Base-by-base conservation (phyloP, 305 asterid species). In the Stenogyne calaminthoides region DNA sequence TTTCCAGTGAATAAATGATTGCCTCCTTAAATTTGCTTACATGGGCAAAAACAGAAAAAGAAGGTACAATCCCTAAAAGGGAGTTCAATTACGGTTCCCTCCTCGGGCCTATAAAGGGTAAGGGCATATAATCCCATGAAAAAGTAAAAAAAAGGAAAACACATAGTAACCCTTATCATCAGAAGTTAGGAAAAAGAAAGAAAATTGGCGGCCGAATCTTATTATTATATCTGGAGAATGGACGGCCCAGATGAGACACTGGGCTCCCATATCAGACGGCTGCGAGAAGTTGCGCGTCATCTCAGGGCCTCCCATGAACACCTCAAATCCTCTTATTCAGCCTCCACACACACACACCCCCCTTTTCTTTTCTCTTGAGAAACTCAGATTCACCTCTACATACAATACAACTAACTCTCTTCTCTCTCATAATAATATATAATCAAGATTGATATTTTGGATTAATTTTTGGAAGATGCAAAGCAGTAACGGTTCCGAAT, bases 251-350 rank as follows among this genome's bases (percentile, higher is more conserved):
- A 85, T 83, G 3, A 42, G 1, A 0, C 34, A 9, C 27, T 9
- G 16, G 63, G 7, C n/a, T 2, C 4, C 9, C 2, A 5, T 0
- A 85, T 82, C 89, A 15, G 62, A 85, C 83, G 87, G 81, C 47
- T 47, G 51, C 54, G 39, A 73, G 74, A 54, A 65, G 18, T 51
- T 60, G 58, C 74, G 81, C 82, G 77, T 82, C 81, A 80, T 80
- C 87, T 74, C 84, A 78, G 81, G 87, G 89, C 85, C 69, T 78
- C 82, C 89, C 85, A 77, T 80, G 81, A 80, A 84, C 79, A 82
- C 84, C 84, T 82, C 78, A 77, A 77, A 81, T 74, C 77, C 81
- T 73, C 18, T 77, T 76, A 9, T 65, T 76, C 84, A 81, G 86
- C 86, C 88, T 84, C 88, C 84, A 75, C 84, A 79, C 76, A 72